phyloP scores from a whole-genome alignment of 2,329 filamentous ascomycete species.

The Alternaria novae-zelandiae region DNA sequence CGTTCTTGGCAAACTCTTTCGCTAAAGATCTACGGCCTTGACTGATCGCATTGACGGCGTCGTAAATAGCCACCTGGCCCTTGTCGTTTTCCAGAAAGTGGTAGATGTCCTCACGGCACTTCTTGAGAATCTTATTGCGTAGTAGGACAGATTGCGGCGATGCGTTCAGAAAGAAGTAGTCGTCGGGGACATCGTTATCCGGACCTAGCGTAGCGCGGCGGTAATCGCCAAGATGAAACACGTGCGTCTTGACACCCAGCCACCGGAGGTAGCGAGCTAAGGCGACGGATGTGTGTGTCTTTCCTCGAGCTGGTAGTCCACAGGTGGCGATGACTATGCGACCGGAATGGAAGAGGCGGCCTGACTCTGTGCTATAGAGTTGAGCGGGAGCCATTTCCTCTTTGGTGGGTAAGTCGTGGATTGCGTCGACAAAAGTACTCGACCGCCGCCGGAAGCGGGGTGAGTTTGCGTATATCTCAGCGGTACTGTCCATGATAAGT shows the following conservation, averaged over 20 bases:
- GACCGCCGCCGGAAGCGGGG: slow-evolving; percentile 90
- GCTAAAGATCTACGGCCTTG: slow-evolving; percentile 82
- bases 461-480: slow-evolving; percentile 89
- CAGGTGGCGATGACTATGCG: slow-evolving; percentile 98
- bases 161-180: slow-evolving; percentile 97
- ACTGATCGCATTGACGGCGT: slow-evolving; percentile 92
- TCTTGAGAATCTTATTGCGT: slow-evolving; percentile 95
- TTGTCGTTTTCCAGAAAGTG: slow-evolving; percentile 96
- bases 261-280: slow-evolving; percentile 93
- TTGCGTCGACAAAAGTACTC: slow-evolving; percentile 95
- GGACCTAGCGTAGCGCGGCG: slow-evolving; percentile 87
- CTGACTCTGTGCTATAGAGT: slow-evolving; percentile 97
- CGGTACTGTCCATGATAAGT: slow-evolving; percentile 66
- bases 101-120: slow-evolving; percentile 96
- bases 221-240: slow-evolving; percentile 97
- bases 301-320: slow-evolving; percentile 90
- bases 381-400: slow-evolving; percentile 89
- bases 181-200: slow-evolving; percentile 85
- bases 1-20: slow-evolving; percentile 97
- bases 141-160: slow-evolving; percentile 91
- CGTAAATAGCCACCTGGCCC: slow-evolving; percentile 97
- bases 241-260: slow-evolving; percentile 97
- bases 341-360: slow-evolving; percentile 93
- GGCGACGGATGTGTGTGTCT: slow-evolving; percentile 97
- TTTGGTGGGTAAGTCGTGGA: slow-evolving; percentile 89